Conservation (phyloP, 2,329 filamentous ascomycete species). For the Cladobotryum mycophilum region DNA sequence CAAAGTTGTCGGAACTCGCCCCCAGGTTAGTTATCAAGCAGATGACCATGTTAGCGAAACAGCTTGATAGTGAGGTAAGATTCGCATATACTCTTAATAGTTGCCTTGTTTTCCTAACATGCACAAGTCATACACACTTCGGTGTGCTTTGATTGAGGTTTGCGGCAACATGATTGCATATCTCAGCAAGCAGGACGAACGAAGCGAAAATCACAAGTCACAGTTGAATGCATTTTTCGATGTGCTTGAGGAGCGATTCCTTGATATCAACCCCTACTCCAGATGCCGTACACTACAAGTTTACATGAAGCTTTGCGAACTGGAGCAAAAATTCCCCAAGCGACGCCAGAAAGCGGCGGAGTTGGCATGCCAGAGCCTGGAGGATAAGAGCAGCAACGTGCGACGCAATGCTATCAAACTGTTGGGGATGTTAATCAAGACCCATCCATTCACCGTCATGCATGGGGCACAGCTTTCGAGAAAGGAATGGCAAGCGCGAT, state of each 20-base stretch:
- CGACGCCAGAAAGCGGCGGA: slow-evolving; percentile 81
- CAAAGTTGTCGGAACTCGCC: slow-evolving; percentile 86
- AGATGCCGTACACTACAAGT: slow-evolving; percentile 89
- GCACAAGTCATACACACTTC: slow-evolving; percentile 74
- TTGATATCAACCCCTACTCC: slow-evolving; percentile 96
- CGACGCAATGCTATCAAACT: slow-evolving; percentile 92
- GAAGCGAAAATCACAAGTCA: slow-evolving; percentile 85
- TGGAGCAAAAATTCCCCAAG: slow-evolving; percentile 96
- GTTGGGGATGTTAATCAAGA: slow-evolving; percentile 79
- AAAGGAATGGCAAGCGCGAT: slow-evolving; percentile 76
- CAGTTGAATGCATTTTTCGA: slow-evolving; percentile 97
- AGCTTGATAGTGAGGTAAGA: slow-evolving; percentile 82
- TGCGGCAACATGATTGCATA: slow-evolving; percentile 92
- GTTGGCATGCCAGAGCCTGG: slow-evolving; percentile 78
- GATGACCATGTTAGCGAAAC: slow-evolving; percentile 90
- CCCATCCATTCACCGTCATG: slow-evolving; percentile 88
- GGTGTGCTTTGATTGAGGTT: slow-evolving; percentile 91
- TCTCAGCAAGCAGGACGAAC: slow-evolving; percentile 84
- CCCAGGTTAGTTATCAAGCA: slow-evolving; percentile 94
- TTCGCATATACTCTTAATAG: background rate
- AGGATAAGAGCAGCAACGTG: slow-evolving; percentile 98
- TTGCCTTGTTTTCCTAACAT: slow-evolving; percentile 18
- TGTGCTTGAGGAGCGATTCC: slow-evolving; percentile 89
- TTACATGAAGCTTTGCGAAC: slow-evolving; percentile 81
- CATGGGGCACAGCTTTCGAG: slow-evolving; percentile 80